Evolutionary conservation across 257 asterid species (phyloP), one percentile per base, ranked within the genome.

Genomic region (Nicotiana paniculata): DNA sequence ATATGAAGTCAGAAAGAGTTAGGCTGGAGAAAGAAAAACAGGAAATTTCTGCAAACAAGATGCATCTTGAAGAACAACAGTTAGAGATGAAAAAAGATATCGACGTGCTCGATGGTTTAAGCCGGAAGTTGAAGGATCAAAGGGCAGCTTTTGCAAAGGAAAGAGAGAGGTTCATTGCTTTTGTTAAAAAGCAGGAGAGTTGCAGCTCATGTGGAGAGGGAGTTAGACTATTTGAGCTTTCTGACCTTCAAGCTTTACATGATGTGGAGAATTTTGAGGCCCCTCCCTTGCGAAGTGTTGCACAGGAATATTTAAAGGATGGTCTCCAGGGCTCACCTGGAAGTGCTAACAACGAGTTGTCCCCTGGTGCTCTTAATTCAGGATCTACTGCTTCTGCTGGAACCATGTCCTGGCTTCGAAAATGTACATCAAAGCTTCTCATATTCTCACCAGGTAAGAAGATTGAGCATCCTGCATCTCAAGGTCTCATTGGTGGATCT

Each of bases 61-160:
- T 89, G 87, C 97, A 89, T 83, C 88, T 92, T 28, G 97, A 90
- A 83, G 84, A 81, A 79, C 97, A 92, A 65, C 98, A 94, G 69
- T n/a, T 24, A 85, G 99, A 91, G 87, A 92, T 96, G 92, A 91
- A 90, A 84, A 91, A 91, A 64, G 99, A 96, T 87, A 92, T 96
- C 1, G 97, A 92, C 82, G 97, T 92, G 85, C 91, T 96, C 69
- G 95, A 90, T 85, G 88, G 88, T 77, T 83, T 96, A 83, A 96
- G 98, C 82, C 83, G 75, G 91, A 96, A 93, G 89, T 86, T 94
- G 90, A 96, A 94, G 90, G 95, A 89, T 84, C 98, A 94, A 84
- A 90, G 99, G 84, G 98, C 89, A 86, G 91, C 86, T 51, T 90
- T 94, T 85, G 83, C 90, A 61, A 92, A 88, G 86, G 99, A 96